Conservation (phyloP, 257 asterid genomes). For the Jacaranda mimosifolia region DNA sequence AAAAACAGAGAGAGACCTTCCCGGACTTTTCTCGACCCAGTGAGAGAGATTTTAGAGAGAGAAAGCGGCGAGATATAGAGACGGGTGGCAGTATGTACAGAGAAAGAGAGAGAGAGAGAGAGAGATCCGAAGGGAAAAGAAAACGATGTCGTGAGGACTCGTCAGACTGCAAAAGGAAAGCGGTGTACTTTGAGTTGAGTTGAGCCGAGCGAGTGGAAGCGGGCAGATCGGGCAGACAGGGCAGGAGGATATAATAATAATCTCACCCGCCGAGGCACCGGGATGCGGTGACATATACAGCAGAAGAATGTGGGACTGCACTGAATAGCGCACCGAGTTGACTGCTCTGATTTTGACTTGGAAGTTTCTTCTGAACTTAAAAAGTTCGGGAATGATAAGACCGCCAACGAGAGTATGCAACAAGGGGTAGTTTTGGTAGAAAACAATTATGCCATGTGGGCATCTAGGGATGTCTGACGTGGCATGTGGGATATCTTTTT, state of each 20-base stretch:
- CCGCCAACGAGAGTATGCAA: background rate
- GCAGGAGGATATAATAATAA: conserved; percentile 20
- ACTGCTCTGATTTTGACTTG: background rate
- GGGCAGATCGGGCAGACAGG: conserved; percentile 34
- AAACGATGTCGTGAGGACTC: conserved; percentile 36
- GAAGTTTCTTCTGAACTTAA: background rate
- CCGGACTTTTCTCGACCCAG: conserved; percentile 25
- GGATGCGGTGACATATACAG: too few species aligned
- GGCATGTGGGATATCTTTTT: background rate
- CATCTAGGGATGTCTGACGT: background rate
- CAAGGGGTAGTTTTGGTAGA: background rate
- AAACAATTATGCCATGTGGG: background rate
- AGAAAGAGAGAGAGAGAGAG: conserved; percentile 24
- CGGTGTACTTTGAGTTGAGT: conserved; percentile 21
- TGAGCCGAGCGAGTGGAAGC: conserved; percentile 18
- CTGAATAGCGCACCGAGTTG: conserved; percentile 1
- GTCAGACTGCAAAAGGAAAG: conserved; percentile 33
- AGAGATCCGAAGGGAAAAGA: background rate
- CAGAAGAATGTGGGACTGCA: background rate
- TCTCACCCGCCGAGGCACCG: conserved; percentile 29
- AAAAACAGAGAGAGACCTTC: conserved; percentile 30
- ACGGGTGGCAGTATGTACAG: conserved; percentile 27
- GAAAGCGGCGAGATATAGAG: conserved; percentile 38
- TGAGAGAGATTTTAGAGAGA: conserved; percentile 38
- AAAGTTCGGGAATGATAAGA: background rate